A percentile compares a stretch with the other conserved stretches of the same genome.
phyloP scores from a whole-genome alignment of 352 stramenopile species.

The Phytophthora syringae region DNA sequence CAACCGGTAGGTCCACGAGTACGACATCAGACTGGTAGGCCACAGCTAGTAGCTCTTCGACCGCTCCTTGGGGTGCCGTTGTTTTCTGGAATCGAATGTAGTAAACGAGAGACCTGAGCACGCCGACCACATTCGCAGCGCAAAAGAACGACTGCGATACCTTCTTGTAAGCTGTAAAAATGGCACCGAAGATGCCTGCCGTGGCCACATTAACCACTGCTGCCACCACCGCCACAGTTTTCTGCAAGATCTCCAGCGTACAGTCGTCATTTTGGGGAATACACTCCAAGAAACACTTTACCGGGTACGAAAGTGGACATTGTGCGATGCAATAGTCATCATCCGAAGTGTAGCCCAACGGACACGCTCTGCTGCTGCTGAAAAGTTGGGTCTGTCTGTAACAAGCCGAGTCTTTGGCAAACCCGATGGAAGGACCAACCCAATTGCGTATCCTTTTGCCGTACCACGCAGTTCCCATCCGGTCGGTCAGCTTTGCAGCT shows the following conservation, averaged over 20 bases:
- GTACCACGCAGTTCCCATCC: conserved; percentile 33
- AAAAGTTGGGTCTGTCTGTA: conserved; percentile 12
- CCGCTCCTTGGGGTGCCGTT: conserved; percentile 17
- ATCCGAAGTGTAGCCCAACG: conserved; percentile 17
- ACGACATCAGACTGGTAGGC: conserved; percentile 49
- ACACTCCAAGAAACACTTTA: conserved; percentile 64
- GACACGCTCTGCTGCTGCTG: conserved; percentile 16
- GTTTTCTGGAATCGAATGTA: conserved; percentile 37
- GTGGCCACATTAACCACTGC: conserved; percentile 37
- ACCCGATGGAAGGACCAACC: conserved; percentile 27
- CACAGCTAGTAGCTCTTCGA: conserved; percentile 18
- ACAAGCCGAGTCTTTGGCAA: conserved; percentile 22
- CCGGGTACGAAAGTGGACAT: conserved; percentile 59
- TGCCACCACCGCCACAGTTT: conserved; percentile 37
- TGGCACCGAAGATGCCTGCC: conserved; percentile 38
- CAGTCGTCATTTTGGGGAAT: conserved; percentile 70
- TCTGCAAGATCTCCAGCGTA: conserved; percentile 37
- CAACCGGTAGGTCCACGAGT: conserved; percentile 51
- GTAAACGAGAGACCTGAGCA: conserved; percentile 24
- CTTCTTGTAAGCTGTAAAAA: conserved; percentile 20
- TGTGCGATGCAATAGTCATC: conserved; percentile 20
- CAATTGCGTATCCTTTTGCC: conserved; percentile 38
- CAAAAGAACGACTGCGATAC: conserved; percentile 9
- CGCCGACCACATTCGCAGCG: conserved; percentile 25
- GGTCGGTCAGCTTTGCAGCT: conserved; percentile 17